Conservation (phyloP, 1,284 basidiomycete species). For the Cryptococcus sp. region DNA sequence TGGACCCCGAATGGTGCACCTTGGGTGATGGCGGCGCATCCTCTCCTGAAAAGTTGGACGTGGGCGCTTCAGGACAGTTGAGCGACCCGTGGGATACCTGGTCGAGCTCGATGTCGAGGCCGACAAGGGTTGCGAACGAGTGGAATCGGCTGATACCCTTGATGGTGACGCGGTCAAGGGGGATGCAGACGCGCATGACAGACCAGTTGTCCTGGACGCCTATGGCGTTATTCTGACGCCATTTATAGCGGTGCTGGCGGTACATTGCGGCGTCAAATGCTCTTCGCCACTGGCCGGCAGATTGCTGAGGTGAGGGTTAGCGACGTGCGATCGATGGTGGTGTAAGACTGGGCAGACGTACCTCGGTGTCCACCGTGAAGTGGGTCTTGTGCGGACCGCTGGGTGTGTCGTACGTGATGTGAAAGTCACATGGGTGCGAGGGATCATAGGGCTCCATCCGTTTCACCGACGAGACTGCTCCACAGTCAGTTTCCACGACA, state of each 20-base stretch:
- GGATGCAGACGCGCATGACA: conserved; percentile 59
- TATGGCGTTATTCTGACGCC: conserved; percentile 6
- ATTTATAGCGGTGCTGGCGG: conserved; percentile 37
- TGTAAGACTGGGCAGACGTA: conserved; percentile 3
- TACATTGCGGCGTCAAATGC: conserved; percentile 54
- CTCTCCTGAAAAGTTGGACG: too few species aligned
- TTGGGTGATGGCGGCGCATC: not conserved
- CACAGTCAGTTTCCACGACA: conserved; percentile 1
- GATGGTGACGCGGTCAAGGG: conserved; percentile 54
- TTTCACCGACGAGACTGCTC: conserved; percentile 23
- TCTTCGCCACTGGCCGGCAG: conserved; percentile 60
- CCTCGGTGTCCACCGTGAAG: conserved; percentile 60
- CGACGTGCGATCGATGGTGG: not conserved
- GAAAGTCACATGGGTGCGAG: conserved; percentile 52
- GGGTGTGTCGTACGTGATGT: conserved; percentile 48
- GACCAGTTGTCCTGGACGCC: conserved; percentile 46
- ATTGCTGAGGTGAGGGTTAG: conserved; percentile 39
- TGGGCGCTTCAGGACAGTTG: too few species aligned
- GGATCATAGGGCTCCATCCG: conserved; percentile 56
- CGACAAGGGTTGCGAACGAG: conserved; percentile 46
- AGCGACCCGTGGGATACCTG: too few species aligned
- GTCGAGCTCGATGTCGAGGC: conserved; percentile 31
- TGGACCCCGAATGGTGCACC: not conserved
- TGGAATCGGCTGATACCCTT: conserved; percentile 44
- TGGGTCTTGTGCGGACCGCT: conserved; percentile 40